A percentile compares a stretch with the other conserved stretches of the same genome.
phyloP scores from a whole-genome alignment of 495 filamentous ascomycete genomes.

The Neurospora sp. region DNA sequence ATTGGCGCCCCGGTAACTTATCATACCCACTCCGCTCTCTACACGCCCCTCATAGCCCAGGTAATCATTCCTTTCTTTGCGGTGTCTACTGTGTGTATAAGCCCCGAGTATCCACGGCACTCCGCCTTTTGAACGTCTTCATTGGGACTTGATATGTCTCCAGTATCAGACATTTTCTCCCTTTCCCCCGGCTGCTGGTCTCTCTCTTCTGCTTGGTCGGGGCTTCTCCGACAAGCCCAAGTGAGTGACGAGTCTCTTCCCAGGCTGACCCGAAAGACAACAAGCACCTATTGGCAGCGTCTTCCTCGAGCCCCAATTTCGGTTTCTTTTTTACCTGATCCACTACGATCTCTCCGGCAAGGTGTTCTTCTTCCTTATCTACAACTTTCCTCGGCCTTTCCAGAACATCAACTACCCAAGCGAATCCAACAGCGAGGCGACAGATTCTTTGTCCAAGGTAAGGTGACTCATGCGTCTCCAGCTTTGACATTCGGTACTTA shows the following conservation, averaged over 20 bases:
- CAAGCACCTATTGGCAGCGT: background rate
- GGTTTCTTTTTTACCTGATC: background rate
- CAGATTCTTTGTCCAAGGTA: background rate
- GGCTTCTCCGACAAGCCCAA: background rate
- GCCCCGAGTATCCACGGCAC: background rate
- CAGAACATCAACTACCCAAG: background rate
- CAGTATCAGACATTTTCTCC: background rate
- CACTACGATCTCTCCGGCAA: background rate
- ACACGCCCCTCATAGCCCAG: conserved; percentile 9
- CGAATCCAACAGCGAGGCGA: background rate
- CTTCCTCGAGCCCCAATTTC: background rate
- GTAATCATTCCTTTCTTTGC: background rate
- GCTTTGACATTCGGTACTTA: background rate
- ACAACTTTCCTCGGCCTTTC: background rate
- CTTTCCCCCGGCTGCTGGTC: background rate
- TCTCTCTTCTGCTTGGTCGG: background rate
- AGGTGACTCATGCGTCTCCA: background rate
- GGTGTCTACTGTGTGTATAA: background rate
- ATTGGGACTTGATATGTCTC: background rate
- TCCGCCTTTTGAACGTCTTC: background rate
- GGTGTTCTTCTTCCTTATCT: background rate
- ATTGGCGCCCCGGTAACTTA: conserved; percentile 13
- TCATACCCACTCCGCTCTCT: conserved; percentile 10
- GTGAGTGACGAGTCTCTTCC: background rate
- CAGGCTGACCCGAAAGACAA: background rate